Evolutionary conservation across 495 filamentous ascomycete genomes (phyloP), one percentile per base, ranked within the genome.

Genomic region (Aspergillus conjunctus): DNA sequence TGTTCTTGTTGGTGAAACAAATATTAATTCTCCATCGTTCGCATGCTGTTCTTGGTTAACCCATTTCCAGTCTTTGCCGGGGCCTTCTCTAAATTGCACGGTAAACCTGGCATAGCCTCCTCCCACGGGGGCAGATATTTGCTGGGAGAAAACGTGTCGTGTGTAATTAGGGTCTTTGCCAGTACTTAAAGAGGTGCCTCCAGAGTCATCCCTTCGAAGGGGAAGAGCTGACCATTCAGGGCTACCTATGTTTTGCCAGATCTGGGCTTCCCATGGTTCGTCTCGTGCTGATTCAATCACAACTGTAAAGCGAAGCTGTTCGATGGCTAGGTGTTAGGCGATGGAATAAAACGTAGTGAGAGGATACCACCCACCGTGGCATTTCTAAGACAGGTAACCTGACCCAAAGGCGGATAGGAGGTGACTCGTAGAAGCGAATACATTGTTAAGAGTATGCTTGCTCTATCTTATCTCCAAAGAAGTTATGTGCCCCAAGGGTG

Each of bases 41-140:
- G 81, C 62, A 6, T 79, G 77, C 51, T 82, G 82, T 49, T 84
- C 78, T 56, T 91, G 83, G 57, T 87, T 86, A 12, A 81, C 82
- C 92, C 92, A 97, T 56, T 81, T 86, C 91, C 92, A 96, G 61
- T 67, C 85, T 53, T 53, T 75, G 33, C 72, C 73, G 9, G 76
- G 68, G 3, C 71, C 67, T 12, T 78, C 77, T 9, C 91, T 85
- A 66, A 87, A 93, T 54, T 90, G 91, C 50, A 93, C 66, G 0
- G 92, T 96, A 65, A 97, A 97, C 15, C 75, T 78, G 1, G 87
- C 68, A 54, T 74, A 53, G 54, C 69, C 72, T 15, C 56, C 66
- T 20, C 55, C 32, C 9, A 54, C 61, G n/a, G 75, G 73, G 14
- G 87, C 64, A 18, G 26, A 8, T 33, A 79, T 58, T 18, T 70